These are phyloP conservation scores for Ophiosphaerella herpotricha DNA, from an alignment of 2,329 filamentous ascomycete species.

Conservation along the genomic window DNA sequence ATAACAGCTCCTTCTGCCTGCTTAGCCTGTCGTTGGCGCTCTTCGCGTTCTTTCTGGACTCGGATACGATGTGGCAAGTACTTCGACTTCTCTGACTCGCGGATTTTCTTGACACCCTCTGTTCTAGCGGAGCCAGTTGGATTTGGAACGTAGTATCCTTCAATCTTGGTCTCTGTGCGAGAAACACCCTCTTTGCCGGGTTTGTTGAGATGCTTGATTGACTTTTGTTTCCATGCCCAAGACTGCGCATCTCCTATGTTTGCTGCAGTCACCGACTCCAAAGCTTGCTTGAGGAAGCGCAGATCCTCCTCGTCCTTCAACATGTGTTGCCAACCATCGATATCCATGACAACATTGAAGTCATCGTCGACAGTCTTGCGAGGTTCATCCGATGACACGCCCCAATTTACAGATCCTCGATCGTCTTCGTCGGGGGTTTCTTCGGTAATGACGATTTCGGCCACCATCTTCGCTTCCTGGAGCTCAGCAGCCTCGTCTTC, in stretches of 20 bases:
- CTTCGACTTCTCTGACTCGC: constrained; percentile 96
- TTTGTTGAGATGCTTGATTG: constrained; percentile 71
- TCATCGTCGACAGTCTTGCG: constrained; percentile 70
- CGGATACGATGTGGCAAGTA: constrained; percentile 98
- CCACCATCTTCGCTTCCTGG: constrained; percentile 25
- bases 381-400: constrained; percentile 63
- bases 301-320: constrained; percentile 73
- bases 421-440: constrained; percentile 44
- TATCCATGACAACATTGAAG: constrained; percentile 65
- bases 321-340: constrained; percentile 71
- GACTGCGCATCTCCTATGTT: constrained; percentile 62
- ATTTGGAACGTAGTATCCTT: constrained; percentile 83
- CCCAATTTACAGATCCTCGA: constrained; percentile 61
- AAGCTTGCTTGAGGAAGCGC: constrained; percentile 57
- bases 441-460: constrained; percentile 36
- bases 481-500: constrained; percentile 38
- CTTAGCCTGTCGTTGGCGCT: constrained; percentile 78
- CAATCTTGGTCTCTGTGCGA: constrained; percentile 59
- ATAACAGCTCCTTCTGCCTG: constrained; percentile 56
- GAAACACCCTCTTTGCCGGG: constrained; percentile 60
- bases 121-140: constrained; percentile 83
- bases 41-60: constrained; percentile 87
- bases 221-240: constrained; percentile 74
- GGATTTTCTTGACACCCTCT: constrained; percentile 91
- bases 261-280: constrained; percentile 53